Evolutionary conservation across 2,329 filamentous ascomycete genomes (phyloP), one percentile per base, ranked within the genome.

Genomic region (Colletotrichum falcatum): DNA sequence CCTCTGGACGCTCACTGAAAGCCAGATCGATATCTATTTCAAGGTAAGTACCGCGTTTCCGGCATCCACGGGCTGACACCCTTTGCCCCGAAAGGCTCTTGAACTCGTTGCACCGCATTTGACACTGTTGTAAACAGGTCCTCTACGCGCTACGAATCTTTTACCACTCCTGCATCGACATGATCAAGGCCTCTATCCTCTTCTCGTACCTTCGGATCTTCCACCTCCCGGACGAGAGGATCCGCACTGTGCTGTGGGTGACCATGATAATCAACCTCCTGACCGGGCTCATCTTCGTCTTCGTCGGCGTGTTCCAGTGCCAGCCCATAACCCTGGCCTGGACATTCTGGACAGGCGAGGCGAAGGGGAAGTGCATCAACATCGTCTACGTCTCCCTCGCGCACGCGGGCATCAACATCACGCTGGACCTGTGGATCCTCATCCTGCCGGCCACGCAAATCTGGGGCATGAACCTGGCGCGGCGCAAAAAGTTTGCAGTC

Each of bases 151-250:
- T 70, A 0, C 67, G 63, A 26, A 18, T 11, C 2, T 18, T 70
- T 0, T 70, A 70, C 6, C 58, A 70, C 53, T n/a, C 39, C 9
- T 67, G 67, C 23, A 67, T 70, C 26, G 67, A 70, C 30, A 7
- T 70, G 35, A 55, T 70, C 37, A 70, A 70, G 44, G 67, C 37
- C 5, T 70, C 67, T 7, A 70, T 70, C 3, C 53, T 70, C n/a
- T 70, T 70, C 44, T 63, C 67, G 67, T 70, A 67, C 26, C 67
- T 70, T 7, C 64, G 67, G 5, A 70, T 70, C 0, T 70, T 70
- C 30, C 67, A 70, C 6, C 46, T 70, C 5, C 67, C 67, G 4
- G 67, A 60, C 26, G 67, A 70, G 30, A 70, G 67, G 44, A 61
- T 70, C 14, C 65, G 58, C 28, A 48, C 62, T 6, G 58, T 49